phyloP scores from a whole-genome alignment of 2,329 filamentous ascomycete genomes.

The Botryotinia convoluta region DNA sequence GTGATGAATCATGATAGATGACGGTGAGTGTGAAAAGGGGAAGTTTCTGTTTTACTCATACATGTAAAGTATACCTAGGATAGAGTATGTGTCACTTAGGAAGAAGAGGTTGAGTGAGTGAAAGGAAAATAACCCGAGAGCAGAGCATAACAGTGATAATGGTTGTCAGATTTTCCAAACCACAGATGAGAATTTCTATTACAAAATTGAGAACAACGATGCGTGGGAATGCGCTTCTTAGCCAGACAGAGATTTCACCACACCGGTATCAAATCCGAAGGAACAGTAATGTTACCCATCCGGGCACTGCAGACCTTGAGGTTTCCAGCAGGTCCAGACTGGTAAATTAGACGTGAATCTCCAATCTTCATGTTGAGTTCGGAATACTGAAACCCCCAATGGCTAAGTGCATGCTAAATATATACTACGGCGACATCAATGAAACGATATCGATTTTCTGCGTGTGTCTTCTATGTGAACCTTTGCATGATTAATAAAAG shows the following conservation, averaged over 20 bases:
- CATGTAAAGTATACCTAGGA: no score
- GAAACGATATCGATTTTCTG: background rate
- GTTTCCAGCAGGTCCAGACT: background rate
- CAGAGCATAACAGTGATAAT: background rate
- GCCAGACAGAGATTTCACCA: background rate
- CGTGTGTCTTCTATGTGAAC: background rate
- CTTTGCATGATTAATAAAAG: background rate
- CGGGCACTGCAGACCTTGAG: background rate
- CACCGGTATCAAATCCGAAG: background rate
- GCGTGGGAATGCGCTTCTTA: background rate
- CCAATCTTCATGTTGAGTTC: background rate
- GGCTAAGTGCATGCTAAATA: background rate
- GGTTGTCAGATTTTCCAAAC: background rate
- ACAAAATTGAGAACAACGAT: background rate
- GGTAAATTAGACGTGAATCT: background rate
- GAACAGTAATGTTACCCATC: background rate
- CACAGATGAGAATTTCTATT: background rate
- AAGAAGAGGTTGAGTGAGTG: background rate
- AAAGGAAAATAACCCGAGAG: background rate
- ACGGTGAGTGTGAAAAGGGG: background rate
- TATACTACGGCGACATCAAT: background rate
- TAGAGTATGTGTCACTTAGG: background rate
- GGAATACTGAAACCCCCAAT: background rate
- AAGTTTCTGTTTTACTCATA: background rate
- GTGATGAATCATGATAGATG: background rate